Evolutionary conservation across 371 early-diverging fungal genomes (phyloP), one percentile per base, ranked within the genome.

Genomic region (Mucor sp.): DNA sequence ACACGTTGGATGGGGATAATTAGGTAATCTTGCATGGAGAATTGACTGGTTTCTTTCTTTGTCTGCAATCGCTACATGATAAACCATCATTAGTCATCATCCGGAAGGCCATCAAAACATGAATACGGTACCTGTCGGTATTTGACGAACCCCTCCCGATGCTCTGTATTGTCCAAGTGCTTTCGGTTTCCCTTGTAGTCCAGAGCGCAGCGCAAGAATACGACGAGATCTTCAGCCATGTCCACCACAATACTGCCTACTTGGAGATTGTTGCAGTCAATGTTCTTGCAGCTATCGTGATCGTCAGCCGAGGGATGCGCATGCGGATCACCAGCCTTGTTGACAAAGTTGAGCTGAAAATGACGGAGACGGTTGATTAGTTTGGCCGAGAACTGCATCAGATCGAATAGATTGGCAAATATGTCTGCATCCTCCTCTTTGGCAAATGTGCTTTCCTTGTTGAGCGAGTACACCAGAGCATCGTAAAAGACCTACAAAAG

Each of bases 1-100:
- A 77, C 70, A 32, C 82, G 75, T 58, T 81, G 82, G 44, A 81
- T 74, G 15, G 82, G 82, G 39, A 79, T 77, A 37, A 81, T 81
- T 21, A 81, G 30, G 44, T 71, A 81, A 60, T 78, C 82, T 19
- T 69, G 35, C 47, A 79, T 58, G 4, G 70, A 65, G 30, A 81
- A 78, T 15, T 74, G 75, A 17, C 76, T 66, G 19, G 79, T 79
- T 66, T 78, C 77, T 50, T 71, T 78, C 62, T 66, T 60, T 35
- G 58, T 63, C 50, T 39, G 41, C 33, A 73, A 63, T 71, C 75
- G 80, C 72, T 71, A 59, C 8, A 33, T 1, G 1, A 37, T 4
- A 37, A 1, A 14, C 37, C 41, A 17, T n/a, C 19, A 11, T 44
- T 41, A 33, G 41, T 37, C 21, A 30, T 53, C 19, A 56, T 23